Conservation (phyloP, 1,284 basidiomycete species). For the Marasmius tenuissimus region DNA sequence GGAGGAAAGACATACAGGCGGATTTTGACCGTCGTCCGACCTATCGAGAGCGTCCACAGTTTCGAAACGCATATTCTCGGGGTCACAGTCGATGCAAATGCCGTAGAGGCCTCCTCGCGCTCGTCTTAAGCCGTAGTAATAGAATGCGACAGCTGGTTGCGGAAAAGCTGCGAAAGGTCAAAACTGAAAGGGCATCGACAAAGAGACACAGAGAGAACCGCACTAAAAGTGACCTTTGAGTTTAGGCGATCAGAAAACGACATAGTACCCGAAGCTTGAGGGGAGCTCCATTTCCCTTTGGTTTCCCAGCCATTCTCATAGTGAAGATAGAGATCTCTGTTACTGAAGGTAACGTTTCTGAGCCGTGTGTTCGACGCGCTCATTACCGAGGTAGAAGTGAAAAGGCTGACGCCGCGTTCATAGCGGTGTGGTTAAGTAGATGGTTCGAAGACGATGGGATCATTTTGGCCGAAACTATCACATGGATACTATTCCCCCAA, state of each 20-base stretch:
- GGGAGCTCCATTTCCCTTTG: conserved; percentile 20
- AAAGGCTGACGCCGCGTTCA: no score
- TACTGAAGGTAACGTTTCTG: conserved; percentile 23
- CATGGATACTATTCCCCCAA: no score
- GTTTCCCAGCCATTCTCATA: conserved; percentile 23
- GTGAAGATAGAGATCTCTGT: conserved; percentile 19
- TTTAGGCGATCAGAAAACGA: no score
- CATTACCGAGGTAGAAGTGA: no score
- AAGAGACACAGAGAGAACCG: neutral
- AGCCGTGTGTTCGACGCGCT: no score
- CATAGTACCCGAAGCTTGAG: no score
- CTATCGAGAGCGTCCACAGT: neutral
- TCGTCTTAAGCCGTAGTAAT: neutral
- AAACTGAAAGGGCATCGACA: neutral
- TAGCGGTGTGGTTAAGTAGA: no score
- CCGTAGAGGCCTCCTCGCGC: neutral
- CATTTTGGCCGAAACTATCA: no score
- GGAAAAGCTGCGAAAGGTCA: neutral
- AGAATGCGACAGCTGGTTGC: conserved; percentile 7
- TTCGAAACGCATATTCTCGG: neutral
- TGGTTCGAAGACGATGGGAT: no score
- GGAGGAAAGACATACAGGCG: neutral
- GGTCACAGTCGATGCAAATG: neutral
- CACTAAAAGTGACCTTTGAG: neutral
- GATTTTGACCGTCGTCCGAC: neutral